Percentiles rank a stretch among this genome's conserved stretches.
Conservation (phyloP, 441 rosid genomes). For the Syzygium malaccense region DNA sequence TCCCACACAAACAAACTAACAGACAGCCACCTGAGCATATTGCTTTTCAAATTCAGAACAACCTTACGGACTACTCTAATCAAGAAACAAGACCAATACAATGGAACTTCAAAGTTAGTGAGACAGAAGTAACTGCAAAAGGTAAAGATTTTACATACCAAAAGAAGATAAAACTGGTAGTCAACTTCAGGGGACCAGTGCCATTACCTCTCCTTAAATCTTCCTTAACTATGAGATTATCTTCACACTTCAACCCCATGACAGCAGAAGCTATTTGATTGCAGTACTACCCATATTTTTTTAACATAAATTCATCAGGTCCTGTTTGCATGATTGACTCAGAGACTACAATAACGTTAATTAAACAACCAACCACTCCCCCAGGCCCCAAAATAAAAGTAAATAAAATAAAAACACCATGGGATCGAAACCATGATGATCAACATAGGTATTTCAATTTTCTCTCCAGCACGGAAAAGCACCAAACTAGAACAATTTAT, state of each 20-base stretch:
- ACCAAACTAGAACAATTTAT: background rate
- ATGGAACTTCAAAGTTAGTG: background rate
- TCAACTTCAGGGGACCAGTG: background rate
- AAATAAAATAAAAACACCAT: background rate
- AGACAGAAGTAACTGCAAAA: background rate
- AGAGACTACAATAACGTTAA: background rate
- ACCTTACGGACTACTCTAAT: background rate
- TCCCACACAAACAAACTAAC: background rate
- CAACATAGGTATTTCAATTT: background rate
- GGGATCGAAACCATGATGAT: background rate
- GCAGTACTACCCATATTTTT: background rate
- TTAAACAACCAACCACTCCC: background rate
- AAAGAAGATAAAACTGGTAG: background rate
- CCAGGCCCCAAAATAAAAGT: background rate
- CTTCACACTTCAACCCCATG: background rate
- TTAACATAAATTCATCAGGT: background rate
- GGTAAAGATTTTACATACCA: background rate
- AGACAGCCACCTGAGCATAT: background rate
- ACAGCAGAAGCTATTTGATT: background rate
- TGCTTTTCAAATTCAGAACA: background rate
- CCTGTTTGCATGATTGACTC: background rate
- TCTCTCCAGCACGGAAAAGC: background rate
- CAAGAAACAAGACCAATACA: background rate
- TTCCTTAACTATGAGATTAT: background rate
- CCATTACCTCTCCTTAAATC: background rate